Evolutionary conservation across 2,329 filamentous ascomycete genomes (phyloP), one percentile per base, ranked within the genome.

Genomic region (Aspergillus nomiae): DNA sequence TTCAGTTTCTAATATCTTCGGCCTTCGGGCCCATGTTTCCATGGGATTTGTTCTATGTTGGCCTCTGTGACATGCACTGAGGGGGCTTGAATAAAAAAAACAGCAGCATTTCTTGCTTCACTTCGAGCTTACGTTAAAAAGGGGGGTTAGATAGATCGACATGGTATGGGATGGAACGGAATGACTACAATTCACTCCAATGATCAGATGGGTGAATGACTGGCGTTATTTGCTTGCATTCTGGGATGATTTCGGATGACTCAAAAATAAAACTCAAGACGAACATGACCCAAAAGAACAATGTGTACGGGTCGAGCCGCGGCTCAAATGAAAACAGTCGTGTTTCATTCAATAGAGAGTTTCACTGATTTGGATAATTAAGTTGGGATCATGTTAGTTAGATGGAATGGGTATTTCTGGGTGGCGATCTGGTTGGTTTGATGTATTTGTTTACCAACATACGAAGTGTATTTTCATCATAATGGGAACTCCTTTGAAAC

Each of bases 151-250:
- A 19, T 54, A 30, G 51, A 54, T 51, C 26, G 24, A 21, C 38
- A 30, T 19, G 50, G 26, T 36, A 46, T 43, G 9, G 38, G n/a
- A 57, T 38, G n/a, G 38, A n/a, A 41, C 19, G 38, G 43, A 46
- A 50, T 62, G 28, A 56, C 55, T 28, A 50, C 28, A 51, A 34
- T 56, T 43, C 12, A 56, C 16, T 59, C 41, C 58, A 61, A 63
- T 58, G 63, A 65, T 63, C 61, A 63, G 58, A 63, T 50, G 58
- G 63, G 58, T 61, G 58, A 59, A 63, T 63, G 63, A 63, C 26
- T n/a, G 51, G 32, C 16, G 63, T 58, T 28, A 16, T 10, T 26
- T 19, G 26, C 38, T 54, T 34, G 26, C 19, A 2, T 54, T 26
- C 9, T 43, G 11, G n/a, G 45, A 38, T 55, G 32, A 26, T 55